phyloP scores from a whole-genome alignment of 2,329 filamentous ascomycete genomes.

The Exophiala mesophila region DNA sequence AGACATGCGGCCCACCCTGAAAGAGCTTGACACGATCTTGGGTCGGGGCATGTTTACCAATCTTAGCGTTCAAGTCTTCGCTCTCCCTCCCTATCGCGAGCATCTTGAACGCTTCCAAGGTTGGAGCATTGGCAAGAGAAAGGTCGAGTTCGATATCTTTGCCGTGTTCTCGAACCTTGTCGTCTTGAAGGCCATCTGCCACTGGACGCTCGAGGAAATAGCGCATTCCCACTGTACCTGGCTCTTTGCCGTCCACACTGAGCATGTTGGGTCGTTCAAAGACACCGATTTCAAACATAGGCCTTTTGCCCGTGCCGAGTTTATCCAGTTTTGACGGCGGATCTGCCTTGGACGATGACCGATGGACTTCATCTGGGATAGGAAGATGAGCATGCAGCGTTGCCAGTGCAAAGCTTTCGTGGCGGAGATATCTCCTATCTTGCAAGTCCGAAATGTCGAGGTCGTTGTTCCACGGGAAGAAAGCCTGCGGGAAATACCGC shows the following conservation, averaged over 20 bases:
- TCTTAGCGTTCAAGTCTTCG: constrained; percentile 34
- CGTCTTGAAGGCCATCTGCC: constrained; percentile 32
- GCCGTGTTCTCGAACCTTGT: constrained; percentile 23
- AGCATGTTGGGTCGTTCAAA: constrained; percentile 49
- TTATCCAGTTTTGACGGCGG: constrained; percentile 10
- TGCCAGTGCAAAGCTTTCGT: constrained; percentile 38
- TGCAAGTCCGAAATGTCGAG: constrained; percentile 37
- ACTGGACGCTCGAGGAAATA: constrained; percentile 45
- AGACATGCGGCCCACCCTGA: constrained; percentile 35
- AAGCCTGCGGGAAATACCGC: constrained; percentile 39
- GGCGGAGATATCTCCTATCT: constrained; percentile 37
- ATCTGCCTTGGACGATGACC: constrained; percentile 21
- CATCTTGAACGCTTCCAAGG: constrained; percentile 32
- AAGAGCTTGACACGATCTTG: constrained; percentile 36
- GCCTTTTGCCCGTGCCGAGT: constrained; percentile 30
- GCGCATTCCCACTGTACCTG: constrained; percentile 44
- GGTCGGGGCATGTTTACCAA: constrained; percentile 32
- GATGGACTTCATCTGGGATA: constrained; percentile 35
- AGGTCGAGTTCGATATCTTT: constrained; percentile 21
- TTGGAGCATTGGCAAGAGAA: constrained; percentile 26
- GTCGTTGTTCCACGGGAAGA: constrained; percentile 42
- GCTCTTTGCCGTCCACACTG: constrained; percentile 40
- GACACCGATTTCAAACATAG: constrained; percentile 41
- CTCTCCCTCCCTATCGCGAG: constrained; percentile 28
- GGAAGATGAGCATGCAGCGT: constrained; percentile 43